A percentile compares a stretch with the other conserved stretches of the same genome.
phyloP scores from a whole-genome alignment of 176 grass and related monocot genomes.

The Microstegium vimineum region DNA sequence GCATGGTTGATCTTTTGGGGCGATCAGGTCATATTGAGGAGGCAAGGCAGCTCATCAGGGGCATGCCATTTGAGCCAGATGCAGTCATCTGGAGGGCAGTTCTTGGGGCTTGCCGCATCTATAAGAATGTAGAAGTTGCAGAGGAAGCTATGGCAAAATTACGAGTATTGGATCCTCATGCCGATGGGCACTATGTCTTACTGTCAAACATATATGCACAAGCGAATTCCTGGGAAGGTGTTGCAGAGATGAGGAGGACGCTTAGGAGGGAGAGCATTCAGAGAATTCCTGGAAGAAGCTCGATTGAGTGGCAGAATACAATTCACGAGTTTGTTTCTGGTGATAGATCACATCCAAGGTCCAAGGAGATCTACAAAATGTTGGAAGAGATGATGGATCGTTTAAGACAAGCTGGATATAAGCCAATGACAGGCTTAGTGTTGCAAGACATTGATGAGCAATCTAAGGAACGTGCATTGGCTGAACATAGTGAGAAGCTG shows the following conservation, averaged over 20 bases:
- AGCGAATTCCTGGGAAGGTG: conserved; percentile 60
- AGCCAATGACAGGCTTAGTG: conserved; percentile 57
- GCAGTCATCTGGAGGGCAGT: conserved; percentile 69
- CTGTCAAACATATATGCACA: conserved; percentile 75
- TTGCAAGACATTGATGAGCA: conserved; percentile 60
- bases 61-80: conserved; percentile 54
- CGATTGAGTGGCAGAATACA: conserved; percentile 45
- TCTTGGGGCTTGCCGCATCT: conserved; percentile 66
- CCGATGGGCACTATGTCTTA: conserved; percentile 57
- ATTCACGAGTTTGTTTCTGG: conserved; percentile 48
- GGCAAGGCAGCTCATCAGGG: conserved; percentile 50
- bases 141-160: conserved; percentile 61
- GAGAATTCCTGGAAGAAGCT: conserved; percentile 68
- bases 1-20: conserved; percentile 71
- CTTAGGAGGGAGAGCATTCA: conserved; percentile 47
- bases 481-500: conserved; percentile 74
- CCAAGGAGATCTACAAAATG: conserved; percentile 52
- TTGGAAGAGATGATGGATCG: conserved; percentile 54
- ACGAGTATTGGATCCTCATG: conserved; percentile 50
- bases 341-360: conserved; percentile 54
- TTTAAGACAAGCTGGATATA: conserved; percentile 54
- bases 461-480: conserved; percentile 42
- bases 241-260: conserved; percentile 54
- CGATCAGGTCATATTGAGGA: conserved; percentile 56
- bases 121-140: conserved; percentile 63